Evolutionary conservation across 2,329 filamentous ascomycete species (phyloP).

Genomic region (Alternaria burnsii): DNA sequence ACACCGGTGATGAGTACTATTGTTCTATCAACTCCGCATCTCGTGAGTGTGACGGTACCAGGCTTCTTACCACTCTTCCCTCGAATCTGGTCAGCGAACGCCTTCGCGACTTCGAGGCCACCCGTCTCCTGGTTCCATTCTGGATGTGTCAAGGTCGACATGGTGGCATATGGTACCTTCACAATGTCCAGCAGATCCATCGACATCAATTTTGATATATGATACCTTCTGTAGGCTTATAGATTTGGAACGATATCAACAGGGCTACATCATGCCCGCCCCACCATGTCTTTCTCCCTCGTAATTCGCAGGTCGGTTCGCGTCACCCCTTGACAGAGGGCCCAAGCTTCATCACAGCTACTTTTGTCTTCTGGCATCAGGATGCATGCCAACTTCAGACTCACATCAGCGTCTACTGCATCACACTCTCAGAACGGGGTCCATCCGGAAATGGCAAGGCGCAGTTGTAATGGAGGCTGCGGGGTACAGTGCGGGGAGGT

Average conservation of each 20-base stretch:
- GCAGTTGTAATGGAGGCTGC: constrained; percentile 15
- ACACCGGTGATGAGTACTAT: constrained; percentile 52
- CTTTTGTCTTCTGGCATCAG: not conserved
- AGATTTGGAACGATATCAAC: not conserved
- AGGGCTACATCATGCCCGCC: not conserved
- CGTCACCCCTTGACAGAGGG: not conserved
- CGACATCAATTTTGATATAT: too few species aligned
- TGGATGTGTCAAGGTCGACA: constrained; percentile 44
- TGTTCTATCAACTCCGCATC: constrained; percentile 2
- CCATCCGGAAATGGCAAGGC: constrained; percentile 9
- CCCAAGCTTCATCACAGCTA: not conserved
- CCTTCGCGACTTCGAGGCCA: constrained; percentile 43
- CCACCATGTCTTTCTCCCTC: not conserved
- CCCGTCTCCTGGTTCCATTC: constrained; percentile 45
- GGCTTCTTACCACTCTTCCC: constrained; percentile 35
- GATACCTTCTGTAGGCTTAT: too few species aligned
- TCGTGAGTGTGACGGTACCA: rapidly evolving
- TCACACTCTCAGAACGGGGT: not conserved
- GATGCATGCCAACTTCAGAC: not conserved
- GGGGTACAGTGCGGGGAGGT: constrained; percentile 35
- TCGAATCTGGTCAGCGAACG: constrained; percentile 38
- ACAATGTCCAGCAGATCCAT: too few species aligned
- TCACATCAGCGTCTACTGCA: not conserved
- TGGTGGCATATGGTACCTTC: not conserved
- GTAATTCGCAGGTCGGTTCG: too few species aligned